Evolutionary conservation across 78 protist species (phyloP).

Genomic region (Andalucia godoyi): DNA sequence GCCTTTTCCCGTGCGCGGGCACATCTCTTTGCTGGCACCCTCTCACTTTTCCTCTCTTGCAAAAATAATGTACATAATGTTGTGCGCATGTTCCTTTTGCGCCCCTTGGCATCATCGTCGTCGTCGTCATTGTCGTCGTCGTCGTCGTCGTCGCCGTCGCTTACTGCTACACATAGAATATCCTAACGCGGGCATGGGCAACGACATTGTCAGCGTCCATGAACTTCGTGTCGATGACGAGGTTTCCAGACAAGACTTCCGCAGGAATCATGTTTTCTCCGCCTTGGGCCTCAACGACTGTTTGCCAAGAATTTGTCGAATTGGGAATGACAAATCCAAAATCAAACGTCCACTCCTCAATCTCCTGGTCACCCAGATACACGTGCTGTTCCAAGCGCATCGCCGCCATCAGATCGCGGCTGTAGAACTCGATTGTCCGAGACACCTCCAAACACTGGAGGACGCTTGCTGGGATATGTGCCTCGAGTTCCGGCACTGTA

Average conservation of each 20-base stretch:
- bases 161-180: neutral
- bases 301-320: conserved; percentile 24
- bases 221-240: conserved; percentile 1
- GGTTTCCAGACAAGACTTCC: conserved; percentile 1
- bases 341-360: conserved; percentile 11
- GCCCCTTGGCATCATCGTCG: too few relatives aligned
- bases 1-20: too few relatives aligned
- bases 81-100: too few relatives aligned
- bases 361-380: neutral
- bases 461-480: neutral
- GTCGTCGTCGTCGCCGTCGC: too few relatives aligned
- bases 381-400: conserved; percentile 7
- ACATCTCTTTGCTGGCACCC: too few relatives aligned
- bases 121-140: too few relatives aligned
- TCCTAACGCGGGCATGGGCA: neutral
- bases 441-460: neutral
- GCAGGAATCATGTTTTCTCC: conserved; percentile 11
- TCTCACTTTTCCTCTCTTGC: too few relatives aligned
- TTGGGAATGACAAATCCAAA: conserved; percentile 29
- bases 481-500: too few relatives aligned
- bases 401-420: neutral
- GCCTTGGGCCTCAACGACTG: neutral
- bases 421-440: neutral
- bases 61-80: too few relatives aligned
- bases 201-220: neutral